Percentiles rank a stretch among this genome's conserved stretches.
Evolutionary conservation across 345 rosid genomes (phyloP).

Genomic region (Erucastrum elatum): DNA sequence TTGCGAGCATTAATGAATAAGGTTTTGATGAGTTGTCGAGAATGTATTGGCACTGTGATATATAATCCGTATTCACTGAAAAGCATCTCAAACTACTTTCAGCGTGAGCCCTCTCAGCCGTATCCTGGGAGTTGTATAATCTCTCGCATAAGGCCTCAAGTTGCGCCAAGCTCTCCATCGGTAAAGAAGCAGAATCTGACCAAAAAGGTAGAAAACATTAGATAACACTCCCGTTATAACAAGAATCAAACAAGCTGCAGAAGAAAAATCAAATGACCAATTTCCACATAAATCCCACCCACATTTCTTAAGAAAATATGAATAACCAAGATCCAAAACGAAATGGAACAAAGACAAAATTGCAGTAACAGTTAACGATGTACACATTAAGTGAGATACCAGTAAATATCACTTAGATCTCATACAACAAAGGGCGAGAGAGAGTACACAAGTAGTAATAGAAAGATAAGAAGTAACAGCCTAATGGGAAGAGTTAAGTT

Average conservation of each 20-base stretch:
- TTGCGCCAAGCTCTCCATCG: constrained; percentile 97
- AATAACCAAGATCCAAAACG: constrained; percentile 15
- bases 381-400: constrained; percentile 2
- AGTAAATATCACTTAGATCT: constrained; percentile 21
- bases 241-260: constrained; percentile 10
- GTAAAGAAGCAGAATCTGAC: constrained; percentile 40
- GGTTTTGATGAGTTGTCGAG: constrained; percentile 96
- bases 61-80: constrained; percentile 83
- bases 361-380: constrained; percentile 2
- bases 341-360: constrained; percentile 16
- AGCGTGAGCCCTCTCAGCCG: constrained; percentile 85
- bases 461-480: constrained; percentile 17
- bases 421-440: constrained; percentile 23
- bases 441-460: constrained; percentile 21
- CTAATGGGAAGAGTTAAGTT: constrained; percentile 35
- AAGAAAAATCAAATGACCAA: constrained; percentile 6
- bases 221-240: constrained; percentile 33
- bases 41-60: constrained; percentile 93
- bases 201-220: constrained; percentile 38
- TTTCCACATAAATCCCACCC: constrained; percentile 9
- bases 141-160: constrained; percentile 97
- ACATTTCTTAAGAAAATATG: not conserved
- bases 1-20: constrained; percentile 96
- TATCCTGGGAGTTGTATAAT: constrained; percentile 90
- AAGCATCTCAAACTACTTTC: constrained; percentile 93